Evolutionary conservation across 352 stramenopile genomes (phyloP), one percentile per base, ranked within the genome.

Genomic region (Albugo candida): DNA sequence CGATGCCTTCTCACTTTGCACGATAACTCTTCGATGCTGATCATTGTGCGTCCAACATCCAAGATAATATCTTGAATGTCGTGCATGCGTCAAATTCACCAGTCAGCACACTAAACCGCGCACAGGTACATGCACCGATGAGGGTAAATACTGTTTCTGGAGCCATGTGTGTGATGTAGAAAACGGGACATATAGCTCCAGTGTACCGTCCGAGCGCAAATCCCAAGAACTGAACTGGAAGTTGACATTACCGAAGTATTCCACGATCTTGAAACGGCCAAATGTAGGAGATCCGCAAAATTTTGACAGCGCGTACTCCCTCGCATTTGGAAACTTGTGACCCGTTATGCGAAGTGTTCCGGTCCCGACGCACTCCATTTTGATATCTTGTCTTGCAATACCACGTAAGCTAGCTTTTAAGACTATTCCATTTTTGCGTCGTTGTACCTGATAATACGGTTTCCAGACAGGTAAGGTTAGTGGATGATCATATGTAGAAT

Each of bases 241-340:
- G 63, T 49, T 36, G 65, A 59, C 39, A 49, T 37, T 27, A 64
- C 64, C 8, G 46, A 81, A 67, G 24, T 64, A 63, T 58, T 82
- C 60, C 13, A 43, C 47, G 47, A 83, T 80, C 41, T 81, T 65
- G 19, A 83, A 83, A 49, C 68, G 71, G 21, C 71, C 68, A 36
- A 78, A 81, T 2, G 66, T 78, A 17, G 71, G 66, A 4, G 59
- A 41, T 13, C 66, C 68, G 19, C 59, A 80, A 21, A 79, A 66
- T 8, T 58, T 57, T 3, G 71, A 70, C 49, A 81, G 54, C 21
- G 69, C 45, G 8, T 81, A 42, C 40, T 81, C 71, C 49, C 73
- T 79, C 40, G 70, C 60, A 0, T 60, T 81, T 8, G 68, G 71
- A 18, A 70, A 45, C 49, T 75, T 65, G 56, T 70, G 59, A 47